Base-by-base conservation (phyloP, 2,329 filamentous ascomycete species). In the Botrytis medusae region DNA sequence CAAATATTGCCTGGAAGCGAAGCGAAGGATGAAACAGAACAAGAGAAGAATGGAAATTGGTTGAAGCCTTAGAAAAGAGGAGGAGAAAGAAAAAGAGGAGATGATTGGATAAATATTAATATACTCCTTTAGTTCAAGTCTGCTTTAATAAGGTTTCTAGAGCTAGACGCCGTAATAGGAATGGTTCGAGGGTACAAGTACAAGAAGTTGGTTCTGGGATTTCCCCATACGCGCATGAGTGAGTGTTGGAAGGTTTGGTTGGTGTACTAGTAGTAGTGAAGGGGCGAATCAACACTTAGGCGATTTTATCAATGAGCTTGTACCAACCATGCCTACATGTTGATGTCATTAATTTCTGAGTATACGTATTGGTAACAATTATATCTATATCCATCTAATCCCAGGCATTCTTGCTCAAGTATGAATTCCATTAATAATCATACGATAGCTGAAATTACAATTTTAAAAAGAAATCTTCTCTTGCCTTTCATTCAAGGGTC, bases 11-110 rank as follows among this genome's bases (percentile, higher is more conserved):
- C 29, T 48, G 42, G 62, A 48, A 65, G 18, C 25, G 62, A 48
- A 65, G 18, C 25, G 64, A 57, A 57, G 34, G 48, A 68, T 68
- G 46, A 29, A 68, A 42, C 34, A 42, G 65, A 57, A 68, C 48
- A 42, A 57, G 48, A 68, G 25, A 42, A 68, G 65, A 68, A 62
- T 40, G 34, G 22, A 22, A 61, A 60, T 57, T 57, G 51, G 32
- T 22, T 37, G 57, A 14, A 37, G 9, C 48, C 34, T 40, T 7
- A 25, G 5, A 42, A 32, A 22, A 64, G 25, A 63, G n/a, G 18
- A 16, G 6, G 20, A 42, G 12, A 6, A 22, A 20, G 48, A 65
- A 48, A 22, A 37, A 20, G 48, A 42, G 48, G 48, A 32, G 18
- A 68, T 57, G 64, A 42, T 42, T 68, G 64, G 64, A 42, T 34